These are phyloP conservation scores for Geotrichum carabidarum DNA, from an alignment of 1,139 yeast genomes.

Conservation along the genomic window DNA sequence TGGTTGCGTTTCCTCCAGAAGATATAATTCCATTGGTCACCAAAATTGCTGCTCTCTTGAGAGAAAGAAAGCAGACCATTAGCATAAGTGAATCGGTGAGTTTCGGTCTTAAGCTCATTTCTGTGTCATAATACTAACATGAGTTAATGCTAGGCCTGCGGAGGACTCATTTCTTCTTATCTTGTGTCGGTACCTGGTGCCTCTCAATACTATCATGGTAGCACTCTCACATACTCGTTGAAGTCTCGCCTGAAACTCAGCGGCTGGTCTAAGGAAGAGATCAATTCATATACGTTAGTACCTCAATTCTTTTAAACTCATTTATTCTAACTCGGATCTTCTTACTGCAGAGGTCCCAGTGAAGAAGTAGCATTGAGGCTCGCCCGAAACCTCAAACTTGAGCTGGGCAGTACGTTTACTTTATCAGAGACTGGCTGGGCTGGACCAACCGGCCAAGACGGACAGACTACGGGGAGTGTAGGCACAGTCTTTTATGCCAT, in stretches of 20 bases:
- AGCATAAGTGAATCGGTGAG: slow-evolving; percentile 68
- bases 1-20: slow-evolving; percentile 52
- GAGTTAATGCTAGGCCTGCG: slow-evolving; percentile 52
- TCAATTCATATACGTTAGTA: slow-evolving; percentile 51
- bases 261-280: slow-evolving; percentile 74
- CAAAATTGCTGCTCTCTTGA: slow-evolving; percentile 53
- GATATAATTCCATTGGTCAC: slow-evolving; percentile 49
- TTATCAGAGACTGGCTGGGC: slow-evolving; percentile 86
- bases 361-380: slow-evolving; percentile 68
- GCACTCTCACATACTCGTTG: slow-evolving; percentile 71
- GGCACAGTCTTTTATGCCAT: slow-evolving; percentile 73
- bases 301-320: background rate
- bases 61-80: slow-evolving; percentile 54
- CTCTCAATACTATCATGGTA: slow-evolving; percentile 75
- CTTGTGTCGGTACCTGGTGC: slow-evolving; percentile 82
- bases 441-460: slow-evolving; percentile 51
- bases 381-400: slow-evolving; percentile 74
- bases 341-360: slow-evolving; percentile 54
- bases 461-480: slow-evolving; percentile 33
- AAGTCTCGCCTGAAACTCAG: slow-evolving; percentile 66
- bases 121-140: background rate
- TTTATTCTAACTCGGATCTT: background rate
- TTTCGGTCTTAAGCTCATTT: background rate
- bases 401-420: slow-evolving; percentile 75
- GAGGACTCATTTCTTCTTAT: slow-evolving; percentile 77